Conservation (phyloP, 2,329 filamentous ascomycete genomes). For the Colletotrichum destructivum region DNA sequence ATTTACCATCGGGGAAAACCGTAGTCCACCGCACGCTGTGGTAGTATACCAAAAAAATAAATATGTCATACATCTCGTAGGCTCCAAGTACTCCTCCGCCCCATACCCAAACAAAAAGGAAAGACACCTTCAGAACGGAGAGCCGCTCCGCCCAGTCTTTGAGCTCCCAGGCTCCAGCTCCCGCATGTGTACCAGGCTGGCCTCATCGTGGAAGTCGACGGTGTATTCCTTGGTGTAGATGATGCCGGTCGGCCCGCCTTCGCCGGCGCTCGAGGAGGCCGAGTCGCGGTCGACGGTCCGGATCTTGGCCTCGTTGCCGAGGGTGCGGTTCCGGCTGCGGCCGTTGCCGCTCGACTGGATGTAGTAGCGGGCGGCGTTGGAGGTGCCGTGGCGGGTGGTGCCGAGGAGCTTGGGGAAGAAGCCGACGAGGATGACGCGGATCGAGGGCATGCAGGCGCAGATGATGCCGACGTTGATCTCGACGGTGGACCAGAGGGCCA, state of each 20-base stretch:
- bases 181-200: slow-evolving; percentile 50
- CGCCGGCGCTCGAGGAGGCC: background rate
- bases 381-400: slow-evolving; percentile 46
- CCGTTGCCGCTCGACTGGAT: slow-evolving; percentile 27
- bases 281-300: slow-evolving; percentile 28
- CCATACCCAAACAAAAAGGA: background rate
- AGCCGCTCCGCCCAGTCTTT: slow-evolving; percentile 30
- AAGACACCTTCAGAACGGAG: slow-evolving; percentile 29
- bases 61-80: slow-evolving; percentile 21
- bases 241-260: slow-evolving; percentile 46
- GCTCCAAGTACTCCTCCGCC: slow-evolving; percentile 6
- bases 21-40: slow-evolving; percentile 17
- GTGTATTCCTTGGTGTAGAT: slow-evolving; percentile 53
- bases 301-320: slow-evolving; percentile 39
- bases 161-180: slow-evolving; percentile 44
- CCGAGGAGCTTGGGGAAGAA: slow-evolving; percentile 55
- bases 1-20: slow-evolving; percentile 13
- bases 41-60: slow-evolving; percentile 27
- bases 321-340: slow-evolving; percentile 42
- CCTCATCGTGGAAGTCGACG: slow-evolving; percentile 54
- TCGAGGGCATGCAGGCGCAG: slow-evolving; percentile 55
- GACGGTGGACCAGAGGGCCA: slow-evolving; percentile 54
- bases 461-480: slow-evolving; percentile 58
- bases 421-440: slow-evolving; percentile 53
- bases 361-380: slow-evolving; percentile 37